A percentile compares a stretch with the other conserved stretches of the same genome.
These are phyloP conservation scores for Pleurotus ostreatus DNA, from an alignment of 768 basidiomycete genomes.

Conservation along the genomic window DNA sequence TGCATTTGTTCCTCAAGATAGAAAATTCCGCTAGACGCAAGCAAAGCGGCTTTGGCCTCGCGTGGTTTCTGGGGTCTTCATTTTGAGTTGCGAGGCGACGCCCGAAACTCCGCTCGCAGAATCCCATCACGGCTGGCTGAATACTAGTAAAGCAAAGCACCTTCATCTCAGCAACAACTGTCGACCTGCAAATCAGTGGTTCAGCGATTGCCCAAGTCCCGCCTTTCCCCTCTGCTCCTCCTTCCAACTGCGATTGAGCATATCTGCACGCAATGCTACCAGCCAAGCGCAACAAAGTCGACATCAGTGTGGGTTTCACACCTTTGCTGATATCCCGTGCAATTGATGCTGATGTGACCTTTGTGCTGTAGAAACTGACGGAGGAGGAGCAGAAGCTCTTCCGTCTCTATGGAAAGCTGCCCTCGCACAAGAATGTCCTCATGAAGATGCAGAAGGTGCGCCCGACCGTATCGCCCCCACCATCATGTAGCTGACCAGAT, in stretches of 20 bases:
- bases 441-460: slow-evolving; percentile 93
- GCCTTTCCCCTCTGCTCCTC: slow-evolving; percentile 19
- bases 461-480: background rate
- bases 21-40: too few species aligned
- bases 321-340: background rate
- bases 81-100: background rate
- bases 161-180: background rate
- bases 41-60: too few species aligned
- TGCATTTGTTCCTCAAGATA: too few species aligned
- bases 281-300: slow-evolving; percentile 84
- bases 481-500: slow-evolving; percentile 9
- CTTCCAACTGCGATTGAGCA: slow-evolving; percentile 14
- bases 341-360: slow-evolving; percentile 17
- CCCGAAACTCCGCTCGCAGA: background rate
- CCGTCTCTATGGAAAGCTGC: slow-evolving; percentile 91
- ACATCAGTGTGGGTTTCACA: slow-evolving; percentile 71
- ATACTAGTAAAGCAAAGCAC: too few species aligned
- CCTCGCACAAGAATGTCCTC: slow-evolving; percentile 88
- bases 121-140: background rate
- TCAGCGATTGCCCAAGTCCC: background rate
- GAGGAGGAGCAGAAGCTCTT: slow-evolving; percentile 94
- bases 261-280: slow-evolving; percentile 56
- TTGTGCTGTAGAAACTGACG: slow-evolving; percentile 57
- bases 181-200: background rate
- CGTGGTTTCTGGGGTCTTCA: too few species aligned